These are phyloP conservation scores for Colletotrichum sp. DNA, from an alignment of 2,329 filamentous ascomycete species.

Conservation along the genomic window DNA sequence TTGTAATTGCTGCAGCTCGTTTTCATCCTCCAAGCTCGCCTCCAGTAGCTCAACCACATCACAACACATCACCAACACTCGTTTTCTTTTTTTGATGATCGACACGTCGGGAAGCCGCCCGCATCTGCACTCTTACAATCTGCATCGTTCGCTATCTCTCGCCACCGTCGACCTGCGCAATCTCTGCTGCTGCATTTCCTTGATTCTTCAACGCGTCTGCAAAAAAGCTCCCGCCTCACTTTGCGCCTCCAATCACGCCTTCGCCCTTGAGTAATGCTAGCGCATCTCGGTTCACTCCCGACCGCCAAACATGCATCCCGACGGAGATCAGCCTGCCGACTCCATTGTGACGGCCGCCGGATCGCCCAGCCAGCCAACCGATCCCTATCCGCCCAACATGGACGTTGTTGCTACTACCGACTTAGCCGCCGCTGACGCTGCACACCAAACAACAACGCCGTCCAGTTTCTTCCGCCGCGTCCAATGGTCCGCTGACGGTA, in stretches of 20 bases:
- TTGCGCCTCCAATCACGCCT: not conserved
- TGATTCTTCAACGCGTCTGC: not conserved
- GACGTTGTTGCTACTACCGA: conserved; percentile 12
- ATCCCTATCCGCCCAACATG: not conserved
- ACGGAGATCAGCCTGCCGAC: not conserved
- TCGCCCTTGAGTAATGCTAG: conserved; percentile 8
- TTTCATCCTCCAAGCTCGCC: not conserved
- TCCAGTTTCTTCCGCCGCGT: conserved; percentile 39
- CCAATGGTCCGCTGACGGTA: conserved; percentile 63
- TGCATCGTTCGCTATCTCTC: not conserved
- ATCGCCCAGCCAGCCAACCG: not conserved
- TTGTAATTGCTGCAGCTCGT: not conserved
- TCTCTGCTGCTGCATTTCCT: not conserved
- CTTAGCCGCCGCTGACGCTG: not conserved
- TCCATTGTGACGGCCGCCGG: not conserved
- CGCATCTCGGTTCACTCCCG: not conserved
- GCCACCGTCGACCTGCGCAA: not conserved
- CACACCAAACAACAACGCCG: not conserved
- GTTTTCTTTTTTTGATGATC: not conserved
- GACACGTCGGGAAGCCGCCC: not conserved
- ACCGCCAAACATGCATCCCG: not conserved
- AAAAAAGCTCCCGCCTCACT: not conserved
- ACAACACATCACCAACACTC: not conserved
- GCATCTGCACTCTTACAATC: not conserved
- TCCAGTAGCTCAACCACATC: not conserved